These are phyloP conservation scores for Lathyrus oleraceus DNA, from an alignment of 306 rosid genomes.

Conservation along the genomic window DNA sequence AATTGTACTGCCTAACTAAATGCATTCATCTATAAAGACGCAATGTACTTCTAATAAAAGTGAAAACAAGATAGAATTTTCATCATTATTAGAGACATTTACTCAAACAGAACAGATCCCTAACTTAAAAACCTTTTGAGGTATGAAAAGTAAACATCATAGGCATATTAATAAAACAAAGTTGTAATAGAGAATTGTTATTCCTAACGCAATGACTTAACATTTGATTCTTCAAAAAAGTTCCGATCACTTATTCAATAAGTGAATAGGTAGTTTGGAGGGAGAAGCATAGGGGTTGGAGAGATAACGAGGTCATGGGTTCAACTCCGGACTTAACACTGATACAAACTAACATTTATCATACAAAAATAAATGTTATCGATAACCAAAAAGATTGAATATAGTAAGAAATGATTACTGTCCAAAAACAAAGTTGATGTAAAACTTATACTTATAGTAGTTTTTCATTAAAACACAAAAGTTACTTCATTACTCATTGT, in stretches of 20 bases:
- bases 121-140: not conserved
- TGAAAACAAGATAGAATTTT: not conserved
- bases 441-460: not conserved
- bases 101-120: not conserved
- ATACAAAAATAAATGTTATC: not conserved
- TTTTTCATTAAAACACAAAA: not conserved
- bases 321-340: not conserved
- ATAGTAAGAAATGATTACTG: not conserved
- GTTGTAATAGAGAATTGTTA: not conserved
- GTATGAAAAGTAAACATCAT: conserved; percentile 12
- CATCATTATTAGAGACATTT: not conserved
- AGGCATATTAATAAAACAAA: conserved; percentile 3
- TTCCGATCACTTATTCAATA: not conserved
- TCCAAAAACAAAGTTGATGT: not conserved
- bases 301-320: not conserved
- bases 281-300: not conserved
- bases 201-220: not conserved
- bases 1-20: not conserved
- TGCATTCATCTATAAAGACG: conserved; percentile 18
- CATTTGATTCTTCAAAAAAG: not conserved
- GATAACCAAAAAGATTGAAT: not conserved
- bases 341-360: not conserved
- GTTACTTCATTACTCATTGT: not conserved
- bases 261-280: not conserved
- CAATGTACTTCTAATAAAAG: conserved; percentile 5